Evolutionary conservation across 371 early-diverging fungal species (phyloP).

Genomic region (Syncephalastrum sp.): DNA sequence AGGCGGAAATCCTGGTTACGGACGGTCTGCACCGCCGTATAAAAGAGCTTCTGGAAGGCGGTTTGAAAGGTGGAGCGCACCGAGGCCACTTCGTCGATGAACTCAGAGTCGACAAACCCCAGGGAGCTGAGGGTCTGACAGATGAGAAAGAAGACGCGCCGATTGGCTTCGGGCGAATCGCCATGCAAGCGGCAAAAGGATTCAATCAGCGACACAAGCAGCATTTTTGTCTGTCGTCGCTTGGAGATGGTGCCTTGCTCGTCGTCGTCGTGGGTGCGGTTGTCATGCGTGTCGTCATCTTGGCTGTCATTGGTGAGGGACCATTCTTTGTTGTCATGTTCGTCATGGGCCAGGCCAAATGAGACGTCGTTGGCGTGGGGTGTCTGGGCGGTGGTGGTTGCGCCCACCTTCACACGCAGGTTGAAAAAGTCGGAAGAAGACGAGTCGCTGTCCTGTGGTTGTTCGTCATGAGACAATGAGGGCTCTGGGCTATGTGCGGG

Average conservation of each 20-base stretch:
- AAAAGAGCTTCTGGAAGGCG: slow-evolving; percentile 80
- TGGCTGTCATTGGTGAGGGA: slow-evolving; percentile 45
- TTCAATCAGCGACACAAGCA: slow-evolving; percentile 74
- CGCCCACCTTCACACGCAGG: not conserved
- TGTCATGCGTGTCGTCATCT: slow-evolving; percentile 21
- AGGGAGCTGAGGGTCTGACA: slow-evolving; percentile 62
- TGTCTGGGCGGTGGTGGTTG: not conserved
- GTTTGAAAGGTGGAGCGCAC: slow-evolving; percentile 79
- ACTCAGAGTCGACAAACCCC: slow-evolving; percentile 84
- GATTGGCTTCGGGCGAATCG: slow-evolving; percentile 78
- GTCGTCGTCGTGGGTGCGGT: not conserved
- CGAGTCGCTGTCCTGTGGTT: not conserved
- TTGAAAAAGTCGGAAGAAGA: not conserved
- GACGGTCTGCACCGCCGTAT: slow-evolving; percentile 75
- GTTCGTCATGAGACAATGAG: slow-evolving; percentile 4
- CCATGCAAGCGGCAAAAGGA: slow-evolving; percentile 87
- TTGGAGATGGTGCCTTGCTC: slow-evolving; percentile 21
- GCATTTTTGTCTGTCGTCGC: slow-evolving; percentile 65
- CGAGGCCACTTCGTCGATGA: slow-evolving; percentile 70
- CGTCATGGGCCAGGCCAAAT: slow-evolving; percentile 4
- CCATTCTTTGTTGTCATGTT: slow-evolving; percentile 30
- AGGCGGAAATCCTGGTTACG: slow-evolving; percentile 20
- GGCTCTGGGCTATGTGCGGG: slow-evolving; percentile 12
- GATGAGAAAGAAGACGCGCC: slow-evolving; percentile 78
- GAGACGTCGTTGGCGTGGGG: not conserved